Conservation (phyloP, 768 basidiomycete species). For the Hemileccinum impolitum region DNA sequence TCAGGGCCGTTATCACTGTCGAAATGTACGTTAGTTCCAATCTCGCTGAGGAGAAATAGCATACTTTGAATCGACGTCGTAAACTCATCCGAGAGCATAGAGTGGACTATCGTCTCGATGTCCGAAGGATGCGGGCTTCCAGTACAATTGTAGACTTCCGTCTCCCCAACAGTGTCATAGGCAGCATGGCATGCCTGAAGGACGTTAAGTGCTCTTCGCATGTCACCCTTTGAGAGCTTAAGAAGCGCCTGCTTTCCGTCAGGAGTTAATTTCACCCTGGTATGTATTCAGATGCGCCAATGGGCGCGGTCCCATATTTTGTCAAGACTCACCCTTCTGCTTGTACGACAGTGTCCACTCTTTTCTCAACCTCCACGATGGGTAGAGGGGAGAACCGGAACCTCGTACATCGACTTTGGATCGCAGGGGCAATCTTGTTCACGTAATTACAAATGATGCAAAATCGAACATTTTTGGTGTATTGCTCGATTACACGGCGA, state of each 20-base stretch:
- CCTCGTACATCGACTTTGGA: conserved; percentile 96
- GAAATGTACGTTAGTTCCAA: neutral
- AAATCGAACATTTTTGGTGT: conserved; percentile 97
- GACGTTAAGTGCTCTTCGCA: conserved; percentile 94
- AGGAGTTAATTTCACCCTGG: conserved; percentile 78
- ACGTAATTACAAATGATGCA: conserved; percentile 99
- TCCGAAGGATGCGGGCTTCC: conserved; percentile 95
- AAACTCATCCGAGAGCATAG: conserved; percentile 96
- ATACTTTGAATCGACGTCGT: conserved; percentile 83
- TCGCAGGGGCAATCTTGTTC: conserved; percentile 97
- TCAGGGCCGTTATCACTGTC: conserved; percentile 81
- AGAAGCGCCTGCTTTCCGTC: conserved; percentile 89
- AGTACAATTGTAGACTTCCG: conserved; percentile 94
- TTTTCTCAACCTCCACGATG: conserved; percentile 77
- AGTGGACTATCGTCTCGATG: conserved; percentile 88
- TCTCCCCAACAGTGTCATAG: conserved; percentile 84
- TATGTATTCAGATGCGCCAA: conserved; percentile 1
- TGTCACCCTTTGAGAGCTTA: conserved; percentile 95
- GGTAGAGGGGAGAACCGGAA: conserved; percentile 96
- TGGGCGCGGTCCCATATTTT: neutral
- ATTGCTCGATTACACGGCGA: conserved; percentile 96
- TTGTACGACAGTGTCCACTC: conserved; percentile 74
- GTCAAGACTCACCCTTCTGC: conserved; percentile 65
- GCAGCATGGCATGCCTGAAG: conserved; percentile 98
- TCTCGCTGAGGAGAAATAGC: conserved; percentile 18